phyloP scores from a whole-genome alignment of 2,329 filamentous ascomycete genomes.

The Dactylellina leptospora region DNA sequence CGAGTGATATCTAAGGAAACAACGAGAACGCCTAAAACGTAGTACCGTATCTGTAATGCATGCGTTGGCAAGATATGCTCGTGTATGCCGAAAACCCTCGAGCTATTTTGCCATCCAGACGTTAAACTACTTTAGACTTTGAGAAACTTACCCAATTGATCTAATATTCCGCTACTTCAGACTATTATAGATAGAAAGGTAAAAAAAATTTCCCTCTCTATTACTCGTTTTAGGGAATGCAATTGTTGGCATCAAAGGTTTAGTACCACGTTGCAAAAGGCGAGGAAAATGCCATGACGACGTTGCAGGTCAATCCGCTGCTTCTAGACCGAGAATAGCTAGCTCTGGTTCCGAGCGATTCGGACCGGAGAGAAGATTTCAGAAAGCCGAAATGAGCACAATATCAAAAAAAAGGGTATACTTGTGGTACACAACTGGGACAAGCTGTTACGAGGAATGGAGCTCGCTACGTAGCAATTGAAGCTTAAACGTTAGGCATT shows the following conservation, averaged over 20 bases:
- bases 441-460: no score
- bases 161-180: slow-evolving; percentile 1
- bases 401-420: no score
- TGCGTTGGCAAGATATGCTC: slow-evolving; percentile 25
- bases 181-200: not conserved
- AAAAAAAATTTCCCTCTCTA: slow-evolving; percentile 3
- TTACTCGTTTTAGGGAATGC: slow-evolving; percentile 23
- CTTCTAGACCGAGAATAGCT: slow-evolving; percentile 1
- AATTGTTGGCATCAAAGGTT: slow-evolving; percentile 30
- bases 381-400: not conserved
- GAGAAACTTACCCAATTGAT: slow-evolving; percentile 5
- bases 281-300: slow-evolving; percentile 13
- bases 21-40: not conserved
- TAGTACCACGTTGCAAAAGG: slow-evolving; percentile 38
- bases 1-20: no score
- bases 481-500: no score
- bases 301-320: slow-evolving; percentile 6
- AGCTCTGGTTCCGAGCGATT: slow-evolving; percentile 33
- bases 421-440: no score
- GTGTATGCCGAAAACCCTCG: no score
- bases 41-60: not conserved
- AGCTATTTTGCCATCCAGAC: not conserved
- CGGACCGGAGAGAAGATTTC: slow-evolving; percentile 33
- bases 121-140: slow-evolving; percentile 5
- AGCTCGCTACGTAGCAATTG: no score